Base-by-base conservation (phyloP, 148 eudicot species). In the Rhododendron vialii region DNA sequence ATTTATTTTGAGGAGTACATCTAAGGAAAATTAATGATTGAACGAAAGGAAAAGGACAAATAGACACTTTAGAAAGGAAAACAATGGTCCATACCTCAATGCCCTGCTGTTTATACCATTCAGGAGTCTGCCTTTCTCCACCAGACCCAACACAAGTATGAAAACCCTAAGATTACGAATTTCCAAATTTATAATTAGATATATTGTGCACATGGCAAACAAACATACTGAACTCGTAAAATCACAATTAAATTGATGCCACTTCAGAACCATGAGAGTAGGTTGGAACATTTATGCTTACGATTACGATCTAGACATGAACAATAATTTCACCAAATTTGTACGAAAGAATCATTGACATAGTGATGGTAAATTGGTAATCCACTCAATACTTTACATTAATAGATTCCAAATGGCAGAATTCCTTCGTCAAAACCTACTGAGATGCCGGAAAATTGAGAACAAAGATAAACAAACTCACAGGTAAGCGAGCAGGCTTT, bases 121-220 rank as follows among this genome's bases (percentile, higher is more conserved):
- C 98, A 41, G 98, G 98, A 88, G 99, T 97, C 89, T 97, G 98
- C 89, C 98, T 95, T 91, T 97, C 98, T 67, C 99, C 99, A 86
- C 99, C 98, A 61, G 95, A 89, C 50, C 99, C 99, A 87, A 97
- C 99, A 91, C 99, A 97, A 55, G 99, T 97, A 88, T 97, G 98
- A 61, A 97, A 97, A 43, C 99, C 99, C 99, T 96, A 82, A 51
- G 74, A 83, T 55, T n/a, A 86, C 28, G 82, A 83, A 80, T 14
- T 59, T 50, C 45, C 28, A 85, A 86, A 65, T 65, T 41, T 61
- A 13, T 20, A 47, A 65, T 79, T 30, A 53, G 63, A 77, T 48
- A 26, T 13, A 48, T 48, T 48, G 24, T 33, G 67, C 59, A 48
- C 63, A 35, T 4, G 36, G 67, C 10, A 22, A 41, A 65, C 50